A percentile compares a stretch with the other conserved stretches of the same genome.
Evolutionary conservation across 805 yeast genomes (phyloP).

Genomic region (Candida caryicola): DNA sequence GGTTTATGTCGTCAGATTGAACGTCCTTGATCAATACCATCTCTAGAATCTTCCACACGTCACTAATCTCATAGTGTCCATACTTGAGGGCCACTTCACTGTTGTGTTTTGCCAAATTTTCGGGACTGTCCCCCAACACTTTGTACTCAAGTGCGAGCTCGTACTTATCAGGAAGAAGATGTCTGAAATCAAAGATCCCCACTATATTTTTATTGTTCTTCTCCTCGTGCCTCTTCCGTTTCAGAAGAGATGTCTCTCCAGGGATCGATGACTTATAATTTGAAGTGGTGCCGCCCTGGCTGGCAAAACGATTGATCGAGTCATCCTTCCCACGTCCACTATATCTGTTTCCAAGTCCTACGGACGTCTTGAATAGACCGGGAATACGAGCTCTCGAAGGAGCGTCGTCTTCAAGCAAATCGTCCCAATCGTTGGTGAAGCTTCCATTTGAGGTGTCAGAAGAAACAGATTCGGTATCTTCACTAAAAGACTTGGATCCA

Average conservation of each 20-base stretch:
- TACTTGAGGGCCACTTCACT: conserved; percentile 63
- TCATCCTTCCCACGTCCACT: conserved; percentile 21
- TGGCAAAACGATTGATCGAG: conserved; percentile 34
- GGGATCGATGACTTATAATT: conserved; percentile 36
- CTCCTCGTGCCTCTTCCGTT: conserved; percentile 20
- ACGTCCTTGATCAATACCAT: conserved; percentile 45
- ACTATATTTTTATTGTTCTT: conserved; percentile 51
- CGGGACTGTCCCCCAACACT: conserved; percentile 62
- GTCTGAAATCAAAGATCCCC: conserved; percentile 59
- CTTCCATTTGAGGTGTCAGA: conserved; percentile 48
- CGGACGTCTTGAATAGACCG: conserved; percentile 42
- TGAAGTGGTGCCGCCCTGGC: conserved; percentile 37
- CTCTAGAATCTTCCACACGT: conserved; percentile 69
- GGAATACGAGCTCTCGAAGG: conserved; percentile 52
- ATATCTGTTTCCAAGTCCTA: conserved; percentile 37
- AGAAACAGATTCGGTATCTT: conserved; percentile 11
- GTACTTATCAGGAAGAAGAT: conserved; percentile 71
- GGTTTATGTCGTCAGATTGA: conserved; percentile 14
- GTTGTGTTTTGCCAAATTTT: conserved; percentile 64
- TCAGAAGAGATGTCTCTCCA: conserved; percentile 29
- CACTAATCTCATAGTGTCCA: conserved; percentile 61
- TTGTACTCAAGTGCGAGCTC: conserved; percentile 68
- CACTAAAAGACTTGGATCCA: conserved; percentile 13
- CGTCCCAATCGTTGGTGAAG: conserved; percentile 67
- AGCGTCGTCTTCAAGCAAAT: conserved; percentile 56